These are phyloP conservation scores for Takashimella tepidaria DNA, from an alignment of 1,284 basidiomycete species.

Conservation along the genomic window DNA sequence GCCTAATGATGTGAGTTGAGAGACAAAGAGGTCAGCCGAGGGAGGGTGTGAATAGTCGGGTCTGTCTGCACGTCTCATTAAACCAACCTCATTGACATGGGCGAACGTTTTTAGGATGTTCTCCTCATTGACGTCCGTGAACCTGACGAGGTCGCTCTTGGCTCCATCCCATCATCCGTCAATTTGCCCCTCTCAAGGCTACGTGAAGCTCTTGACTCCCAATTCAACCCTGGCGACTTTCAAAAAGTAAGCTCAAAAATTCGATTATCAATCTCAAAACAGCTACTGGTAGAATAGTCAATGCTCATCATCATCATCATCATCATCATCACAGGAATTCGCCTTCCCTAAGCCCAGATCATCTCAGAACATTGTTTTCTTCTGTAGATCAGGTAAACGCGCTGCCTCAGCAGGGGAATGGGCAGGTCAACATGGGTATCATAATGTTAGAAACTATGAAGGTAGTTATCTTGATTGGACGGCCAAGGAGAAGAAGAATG, in stretches of 20 bases:
- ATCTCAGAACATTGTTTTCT: constrained; percentile 81
- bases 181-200: constrained; percentile 85
- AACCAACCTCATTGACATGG: too few relatives aligned
- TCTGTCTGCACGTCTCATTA: too few relatives aligned
- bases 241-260: constrained; percentile 50
- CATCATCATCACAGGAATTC: constrained; percentile 49
- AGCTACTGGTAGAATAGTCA: too few relatives aligned
- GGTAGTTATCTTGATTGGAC: constrained; percentile 94
- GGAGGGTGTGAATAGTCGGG: too few relatives aligned
- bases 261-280: too few relatives aligned
- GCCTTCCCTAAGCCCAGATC: constrained; percentile 77
- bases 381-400: constrained; percentile 87
- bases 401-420: constrained; percentile 77
- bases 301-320: neutral
- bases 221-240: constrained; percentile 58
- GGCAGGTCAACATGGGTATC: constrained; percentile 75
- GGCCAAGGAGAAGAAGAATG: constrained; percentile 50
- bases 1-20: constrained; percentile 65
- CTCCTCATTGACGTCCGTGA: constrained; percentile 91
- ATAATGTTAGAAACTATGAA: constrained; percentile 81
- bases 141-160: constrained; percentile 85
- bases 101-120: constrained; percentile 55
- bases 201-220: constrained; percentile 58
- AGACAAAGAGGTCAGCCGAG: neutral
- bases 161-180: constrained; percentile 91